phyloP scores from a whole-genome alignment of 129 eudicot species.

The Heracleum sosnowskyi region DNA sequence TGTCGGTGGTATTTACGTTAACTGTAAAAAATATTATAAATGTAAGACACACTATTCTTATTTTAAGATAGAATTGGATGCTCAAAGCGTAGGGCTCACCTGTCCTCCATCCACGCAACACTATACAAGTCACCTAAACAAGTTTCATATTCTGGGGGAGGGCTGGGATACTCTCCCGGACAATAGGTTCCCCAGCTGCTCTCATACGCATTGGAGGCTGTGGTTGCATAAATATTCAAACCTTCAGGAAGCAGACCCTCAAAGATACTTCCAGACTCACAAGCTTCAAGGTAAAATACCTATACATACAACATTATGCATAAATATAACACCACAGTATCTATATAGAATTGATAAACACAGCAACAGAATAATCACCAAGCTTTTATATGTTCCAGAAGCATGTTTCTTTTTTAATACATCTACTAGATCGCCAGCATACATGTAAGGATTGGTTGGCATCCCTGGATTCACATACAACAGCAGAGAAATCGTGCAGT shows the following conservation, averaged over 20 bases:
- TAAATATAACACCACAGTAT: not conserved
- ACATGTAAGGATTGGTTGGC: conserved; percentile 72
- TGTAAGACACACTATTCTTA: not conserved
- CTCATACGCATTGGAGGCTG: conserved; percentile 84
- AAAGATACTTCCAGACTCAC: conserved; percentile 93
- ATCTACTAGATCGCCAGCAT: conserved; percentile 57
- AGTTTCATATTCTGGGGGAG: conserved; percentile 83
- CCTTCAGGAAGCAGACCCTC: conserved; percentile 89
- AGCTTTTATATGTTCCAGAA: conserved; percentile 80
- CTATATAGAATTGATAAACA: not conserved
- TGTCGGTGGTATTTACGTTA: not conserved
- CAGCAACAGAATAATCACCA: conserved; percentile 42
- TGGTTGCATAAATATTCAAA: conserved; percentile 87
- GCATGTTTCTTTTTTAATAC: conserved; percentile 82
- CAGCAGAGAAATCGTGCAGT: not conserved
- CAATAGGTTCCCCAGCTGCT: conserved; percentile 96
- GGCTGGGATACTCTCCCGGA: conserved; percentile 71
- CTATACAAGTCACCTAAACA: conserved; percentile 98
- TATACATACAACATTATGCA: conserved; percentile 17
- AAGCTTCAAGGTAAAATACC: conserved; percentile 98
- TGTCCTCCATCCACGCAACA: conserved; percentile 96
- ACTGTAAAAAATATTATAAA: not conserved
- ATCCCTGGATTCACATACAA: conserved; percentile 39
- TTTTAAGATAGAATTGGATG: not conserved
- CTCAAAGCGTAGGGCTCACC: conserved; percentile 32